Evolutionary conservation across 2,329 filamentous ascomycete genomes (phyloP).

Genomic region (Clonostachys chloroleuca): DNA sequence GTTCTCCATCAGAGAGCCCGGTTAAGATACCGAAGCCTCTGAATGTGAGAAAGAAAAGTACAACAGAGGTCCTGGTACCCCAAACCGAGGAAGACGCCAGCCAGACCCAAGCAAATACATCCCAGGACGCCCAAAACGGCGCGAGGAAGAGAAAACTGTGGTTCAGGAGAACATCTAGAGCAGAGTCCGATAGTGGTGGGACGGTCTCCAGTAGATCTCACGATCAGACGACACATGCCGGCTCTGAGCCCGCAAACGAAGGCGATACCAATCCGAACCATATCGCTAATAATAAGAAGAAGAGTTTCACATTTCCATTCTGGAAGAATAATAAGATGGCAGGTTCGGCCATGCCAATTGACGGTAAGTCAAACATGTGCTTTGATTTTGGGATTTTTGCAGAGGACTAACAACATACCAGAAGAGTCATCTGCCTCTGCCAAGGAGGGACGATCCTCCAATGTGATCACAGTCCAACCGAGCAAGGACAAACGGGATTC

Average conservation of each 20-base stretch:
- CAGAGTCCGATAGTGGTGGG: conserved; percentile 9
- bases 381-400: neutral
- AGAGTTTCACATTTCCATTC: conserved; percentile 48
- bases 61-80: conserved; percentile 9
- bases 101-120: conserved; percentile 7
- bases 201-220: neutral
- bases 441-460: neutral
- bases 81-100: conserved; percentile 6
- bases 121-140: conserved; percentile 4
- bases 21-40: conserved; percentile 29
- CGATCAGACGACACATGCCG: conserved; percentile 1
- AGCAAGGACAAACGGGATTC: conserved; percentile 9
- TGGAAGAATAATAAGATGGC: conserved; percentile 46
- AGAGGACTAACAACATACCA: neutral
- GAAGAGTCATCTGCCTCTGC: neutral
- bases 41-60: conserved; percentile 33
- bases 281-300: conserved; percentile 32
- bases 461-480: conserved; percentile 5
- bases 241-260: conserved; percentile 1
- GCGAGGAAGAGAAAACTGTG: conserved; percentile 44
- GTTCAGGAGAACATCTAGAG: conserved; percentile 45
- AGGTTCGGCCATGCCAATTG: conserved; percentile 37
- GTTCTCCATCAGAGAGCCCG: conserved; percentile 34
- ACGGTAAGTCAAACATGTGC: conserved; percentile 24
- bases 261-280: neutral